A percentile compares a stretch with the other conserved stretches of the same genome.
phyloP scores from a whole-genome alignment of 202 grass and related monocot genomes.

The Hordeum pubiflorum region DNA sequence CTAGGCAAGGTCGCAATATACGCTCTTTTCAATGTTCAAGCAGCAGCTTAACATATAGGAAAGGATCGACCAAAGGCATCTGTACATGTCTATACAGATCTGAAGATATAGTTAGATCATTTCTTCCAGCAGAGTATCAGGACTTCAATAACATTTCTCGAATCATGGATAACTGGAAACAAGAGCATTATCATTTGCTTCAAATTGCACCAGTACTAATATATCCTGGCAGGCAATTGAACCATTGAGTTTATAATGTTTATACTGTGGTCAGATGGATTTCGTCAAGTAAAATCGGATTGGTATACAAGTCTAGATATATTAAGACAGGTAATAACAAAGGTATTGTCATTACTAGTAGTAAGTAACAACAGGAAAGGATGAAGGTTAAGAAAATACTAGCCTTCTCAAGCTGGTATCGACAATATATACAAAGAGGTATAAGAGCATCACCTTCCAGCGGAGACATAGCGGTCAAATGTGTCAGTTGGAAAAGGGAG shows the following conservation, averaged over 20 bases:
- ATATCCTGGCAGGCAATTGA: not conserved
- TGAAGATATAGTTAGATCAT: not conserved
- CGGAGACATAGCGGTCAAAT: slow-evolving; percentile 56
- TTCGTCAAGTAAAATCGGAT: not conserved
- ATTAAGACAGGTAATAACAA: not conserved
- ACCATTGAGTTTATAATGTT: not conserved
- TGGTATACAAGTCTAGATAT: not conserved
- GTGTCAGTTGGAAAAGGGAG: slow-evolving; percentile 52
- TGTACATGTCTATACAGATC: not conserved
- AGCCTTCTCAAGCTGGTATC: not conserved
- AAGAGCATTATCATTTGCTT: not conserved
- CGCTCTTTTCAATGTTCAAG: not conserved
- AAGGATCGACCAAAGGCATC: not conserved
- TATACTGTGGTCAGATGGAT: not conserved
- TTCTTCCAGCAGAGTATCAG: not conserved
- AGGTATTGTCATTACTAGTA: not conserved
- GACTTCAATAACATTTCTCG: not conserved
- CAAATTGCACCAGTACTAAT: not conserved
- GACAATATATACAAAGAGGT: not conserved
- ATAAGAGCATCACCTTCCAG: slow-evolving; percentile 50
- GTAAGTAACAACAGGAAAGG: not conserved
- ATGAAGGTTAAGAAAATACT: not conserved
- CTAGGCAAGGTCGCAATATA: not conserved
- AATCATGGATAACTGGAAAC: not conserved
- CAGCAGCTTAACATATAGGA: not conserved